phyloP scores from a whole-genome alignment of 192 early-diverging fungal genomes.

The Fimicolochytrium jonesii region DNA sequence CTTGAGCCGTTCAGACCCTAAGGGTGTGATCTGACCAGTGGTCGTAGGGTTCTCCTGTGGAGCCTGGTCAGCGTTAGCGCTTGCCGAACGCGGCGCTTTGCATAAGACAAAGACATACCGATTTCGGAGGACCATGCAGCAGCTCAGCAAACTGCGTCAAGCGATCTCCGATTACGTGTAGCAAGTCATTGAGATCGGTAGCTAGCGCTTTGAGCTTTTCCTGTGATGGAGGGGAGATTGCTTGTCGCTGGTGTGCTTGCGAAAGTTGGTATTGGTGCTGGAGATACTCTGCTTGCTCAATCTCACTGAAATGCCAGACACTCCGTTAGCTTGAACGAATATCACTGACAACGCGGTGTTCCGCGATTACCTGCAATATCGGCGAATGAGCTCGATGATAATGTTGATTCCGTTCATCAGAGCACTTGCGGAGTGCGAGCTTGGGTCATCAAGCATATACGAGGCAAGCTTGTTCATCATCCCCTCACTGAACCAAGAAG shows the following conservation, averaged over 20 bases:
- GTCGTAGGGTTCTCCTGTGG: slow-evolving; percentile 44
- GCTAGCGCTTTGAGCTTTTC: slow-evolving; percentile 51
- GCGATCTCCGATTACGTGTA: slow-evolving; percentile 75
- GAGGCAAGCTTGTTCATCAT: slow-evolving; percentile 72
- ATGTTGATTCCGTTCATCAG: slow-evolving; percentile 93
- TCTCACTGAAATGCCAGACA: slow-evolving; percentile 48
- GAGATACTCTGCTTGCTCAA: slow-evolving; percentile 57
- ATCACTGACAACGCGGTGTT: not conserved
- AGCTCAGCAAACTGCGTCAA: slow-evolving; percentile 74
- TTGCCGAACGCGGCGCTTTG: too few relatives aligned
- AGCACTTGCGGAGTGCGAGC: slow-evolving; percentile 78
- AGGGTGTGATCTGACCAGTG: slow-evolving; percentile 69
- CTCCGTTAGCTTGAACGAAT: too few relatives aligned
- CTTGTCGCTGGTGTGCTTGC: slow-evolving; percentile 26
- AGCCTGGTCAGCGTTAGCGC: too few relatives aligned
- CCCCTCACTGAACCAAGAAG: slow-evolving; percentile 50
- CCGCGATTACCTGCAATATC: slow-evolving; percentile 77
- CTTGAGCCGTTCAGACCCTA: slow-evolving; percentile 94
- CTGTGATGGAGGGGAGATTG: slow-evolving; percentile 32
- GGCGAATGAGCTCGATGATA: slow-evolving; percentile 95
- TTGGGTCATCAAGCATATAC: slow-evolving; percentile 81
- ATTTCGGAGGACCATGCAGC: slow-evolving; percentile 68
- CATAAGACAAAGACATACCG: slow-evolving; percentile 43
- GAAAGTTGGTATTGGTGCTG: slow-evolving; percentile 53
- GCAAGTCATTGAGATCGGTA: slow-evolving; percentile 85